phyloP scores from a whole-genome alignment of 495 filamentous ascomycete species.

The Pyronema domesticum region DNA sequence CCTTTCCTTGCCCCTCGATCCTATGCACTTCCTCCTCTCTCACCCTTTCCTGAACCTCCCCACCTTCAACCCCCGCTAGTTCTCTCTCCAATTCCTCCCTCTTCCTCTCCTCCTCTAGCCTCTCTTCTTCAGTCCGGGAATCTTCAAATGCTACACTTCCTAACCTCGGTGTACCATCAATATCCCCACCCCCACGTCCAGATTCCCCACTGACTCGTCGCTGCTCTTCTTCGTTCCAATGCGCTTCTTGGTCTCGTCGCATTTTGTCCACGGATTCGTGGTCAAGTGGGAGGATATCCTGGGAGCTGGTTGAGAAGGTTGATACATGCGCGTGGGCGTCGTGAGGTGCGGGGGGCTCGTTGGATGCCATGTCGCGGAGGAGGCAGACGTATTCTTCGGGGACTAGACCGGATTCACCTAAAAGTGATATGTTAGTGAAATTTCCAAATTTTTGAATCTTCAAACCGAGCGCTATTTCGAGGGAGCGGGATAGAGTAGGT shows the following conservation, averaged over 20 bases:
- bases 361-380: conserved; percentile 68
- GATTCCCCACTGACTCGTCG: neutral
- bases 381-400: conserved; percentile 94
- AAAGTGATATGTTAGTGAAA: conserved; percentile 5
- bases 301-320: conserved; percentile 58
- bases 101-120: too few species aligned
- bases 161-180: conserved; percentile 10
- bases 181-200: conserved; percentile 18
- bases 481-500: too few species aligned
- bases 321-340: conserved; percentile 34
- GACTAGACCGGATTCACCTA: conserved; percentile 59
- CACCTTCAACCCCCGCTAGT: too few species aligned
- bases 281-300: conserved; percentile 54
- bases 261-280: conserved; percentile 30
- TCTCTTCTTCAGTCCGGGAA: too few species aligned
- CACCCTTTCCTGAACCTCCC: too few species aligned
- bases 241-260: conserved; percentile 9
- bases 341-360: neutral
- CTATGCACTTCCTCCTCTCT: too few species aligned
- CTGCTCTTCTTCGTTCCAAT: conserved; percentile 4
- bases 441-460: too few species aligned
- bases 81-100: too few species aligned
- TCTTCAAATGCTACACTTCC: conserved; percentile 15
- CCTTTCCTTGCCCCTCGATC: too few species aligned
- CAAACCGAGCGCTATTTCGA: too few species aligned